These are phyloP conservation scores for Beauveria scarabaeidicola DNA, from an alignment of 2,329 filamentous ascomycete genomes.

Conservation along the genomic window DNA sequence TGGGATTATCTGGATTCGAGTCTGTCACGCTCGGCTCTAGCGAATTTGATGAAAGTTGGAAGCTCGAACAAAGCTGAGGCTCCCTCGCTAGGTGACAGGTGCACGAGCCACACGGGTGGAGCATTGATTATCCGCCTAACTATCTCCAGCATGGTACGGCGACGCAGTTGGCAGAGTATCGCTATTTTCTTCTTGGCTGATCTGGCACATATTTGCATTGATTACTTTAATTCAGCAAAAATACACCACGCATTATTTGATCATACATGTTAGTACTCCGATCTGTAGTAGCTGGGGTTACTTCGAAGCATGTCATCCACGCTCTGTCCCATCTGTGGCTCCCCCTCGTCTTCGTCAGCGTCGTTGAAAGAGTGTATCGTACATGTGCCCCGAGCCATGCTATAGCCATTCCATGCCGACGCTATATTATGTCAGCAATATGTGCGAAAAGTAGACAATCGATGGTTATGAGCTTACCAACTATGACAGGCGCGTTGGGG, in stretches of 20 bases:
- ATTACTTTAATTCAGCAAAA: neutral
- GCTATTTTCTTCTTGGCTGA: neutral
- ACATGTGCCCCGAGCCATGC: conserved; percentile 64
- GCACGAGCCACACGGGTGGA: conserved; percentile 11
- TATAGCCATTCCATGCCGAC: conserved; percentile 74
- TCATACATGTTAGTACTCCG: conserved; percentile 6
- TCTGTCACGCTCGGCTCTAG: neutral
- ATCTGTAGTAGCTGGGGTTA: conserved; percentile 19
- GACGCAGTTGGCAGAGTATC: neutral
- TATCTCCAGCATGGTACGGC: neutral
- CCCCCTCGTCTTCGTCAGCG: conserved; percentile 54
- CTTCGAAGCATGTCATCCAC: conserved; percentile 52
- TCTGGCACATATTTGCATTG: neutral
- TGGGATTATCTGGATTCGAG: neutral
- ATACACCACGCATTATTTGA: neutral
- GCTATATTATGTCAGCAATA: conserved; percentile 38
- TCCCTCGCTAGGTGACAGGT: neutral
- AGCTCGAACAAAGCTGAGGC: neutral
- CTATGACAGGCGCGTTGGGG: conserved; percentile 72
- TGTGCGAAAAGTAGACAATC: neutral
- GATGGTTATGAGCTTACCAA: conserved; percentile 34
- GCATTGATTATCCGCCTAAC: conserved; percentile 9
- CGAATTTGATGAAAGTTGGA: neutral
- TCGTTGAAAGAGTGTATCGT: conserved; percentile 74
- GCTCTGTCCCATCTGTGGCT: conserved; percentile 43